phyloP scores from a whole-genome alignment of 352 stramenopile species.

The Salisapilia sapeloensis region DNA sequence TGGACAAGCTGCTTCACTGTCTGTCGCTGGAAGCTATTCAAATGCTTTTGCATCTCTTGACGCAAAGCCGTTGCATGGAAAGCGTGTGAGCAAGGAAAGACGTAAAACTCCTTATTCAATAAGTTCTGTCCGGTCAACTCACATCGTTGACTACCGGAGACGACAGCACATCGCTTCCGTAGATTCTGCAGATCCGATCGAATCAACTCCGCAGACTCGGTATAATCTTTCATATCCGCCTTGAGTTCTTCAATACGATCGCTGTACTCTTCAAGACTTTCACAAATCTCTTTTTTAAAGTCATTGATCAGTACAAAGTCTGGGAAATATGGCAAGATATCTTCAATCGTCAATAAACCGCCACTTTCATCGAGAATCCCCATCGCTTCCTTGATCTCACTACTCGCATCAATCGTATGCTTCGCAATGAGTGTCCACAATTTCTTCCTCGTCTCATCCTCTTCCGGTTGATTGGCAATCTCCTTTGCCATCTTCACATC shows the following conservation, averaged over 20 bases:
- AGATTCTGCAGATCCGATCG: constrained; percentile 80
- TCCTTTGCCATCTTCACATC: constrained; percentile 89
- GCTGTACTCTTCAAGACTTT: constrained; percentile 84
- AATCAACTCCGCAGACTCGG: constrained; percentile 79
- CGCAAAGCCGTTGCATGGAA: constrained; percentile 85
- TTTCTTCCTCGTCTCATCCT: constrained; percentile 83
- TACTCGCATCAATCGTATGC: constrained; percentile 80
- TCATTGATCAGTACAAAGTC: constrained; percentile 92
- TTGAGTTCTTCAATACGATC: constrained; percentile 85
- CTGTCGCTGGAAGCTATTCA: constrained; percentile 79
- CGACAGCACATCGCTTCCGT: constrained; percentile 68
- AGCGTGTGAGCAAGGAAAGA: constrained; percentile 89
- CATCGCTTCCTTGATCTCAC: constrained; percentile 73
- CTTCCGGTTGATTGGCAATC: constrained; percentile 82
- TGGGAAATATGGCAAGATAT: constrained; percentile 89
- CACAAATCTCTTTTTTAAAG: constrained; percentile 92
- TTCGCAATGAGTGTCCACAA: constrained; percentile 89
- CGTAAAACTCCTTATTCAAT: constrained; percentile 84
- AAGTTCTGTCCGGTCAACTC: constrained; percentile 82
- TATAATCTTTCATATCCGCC: constrained; percentile 88
- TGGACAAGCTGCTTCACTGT: constrained; percentile 82
- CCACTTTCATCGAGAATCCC: constrained; percentile 73
- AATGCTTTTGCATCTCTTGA: constrained; percentile 79
- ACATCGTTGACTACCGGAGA: constrained; percentile 80
- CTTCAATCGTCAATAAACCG: constrained; percentile 83